Evolutionary conservation across 2,329 filamentous ascomycete species (phyloP), one percentile per base, ranked within the genome.

Genomic region (Microdochium paspali): DNA sequence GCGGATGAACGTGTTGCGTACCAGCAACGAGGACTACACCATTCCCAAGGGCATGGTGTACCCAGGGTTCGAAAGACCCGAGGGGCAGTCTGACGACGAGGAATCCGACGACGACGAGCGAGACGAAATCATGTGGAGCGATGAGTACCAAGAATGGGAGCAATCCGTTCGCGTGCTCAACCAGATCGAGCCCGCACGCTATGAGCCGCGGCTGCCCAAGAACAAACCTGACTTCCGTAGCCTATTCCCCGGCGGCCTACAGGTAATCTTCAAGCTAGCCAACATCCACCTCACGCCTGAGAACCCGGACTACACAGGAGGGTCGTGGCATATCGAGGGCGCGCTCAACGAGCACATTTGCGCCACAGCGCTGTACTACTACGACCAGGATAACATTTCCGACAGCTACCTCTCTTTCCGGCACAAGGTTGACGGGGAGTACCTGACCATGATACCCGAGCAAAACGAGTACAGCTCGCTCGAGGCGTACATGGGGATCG

Each of bases 301-400:
- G 13, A 28, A 28, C 26, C 7, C 26, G 13, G 26, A 28, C 7
- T 28, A 7, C 26, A 7, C 26, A 13, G 7, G 7, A 7, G 26
- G 26, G 7, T 28, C 26, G 13, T 28, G 52, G 48, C 62, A 69
- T 51, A 58, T 68, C 4, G 68, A 71, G 48, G 65, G 68, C n/a
- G 55, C 58, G 47, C 44, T 56, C 48, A 79, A 80, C 50, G 76
- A 80, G 54, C 71, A 73, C 49, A 77, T 81, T 47, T 68, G 68
- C 52, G 75, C 74, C 4, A 74, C 74, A 0, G 69, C 74, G 2
- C 56, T 79, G 6, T 74, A 75, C 56, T 74, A 74, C 56, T 71
- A 71, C 48, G 67, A 73, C 47, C 64, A 55, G 35, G 61, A 71
- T 1, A 80, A 80, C 52, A 68, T 78, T 42, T 67, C 67, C 0